Evolutionary conservation across 2,329 filamentous ascomycete genomes (phyloP), one percentile per base, ranked within the genome.

Genomic region (Atkinsonella texensis): DNA sequence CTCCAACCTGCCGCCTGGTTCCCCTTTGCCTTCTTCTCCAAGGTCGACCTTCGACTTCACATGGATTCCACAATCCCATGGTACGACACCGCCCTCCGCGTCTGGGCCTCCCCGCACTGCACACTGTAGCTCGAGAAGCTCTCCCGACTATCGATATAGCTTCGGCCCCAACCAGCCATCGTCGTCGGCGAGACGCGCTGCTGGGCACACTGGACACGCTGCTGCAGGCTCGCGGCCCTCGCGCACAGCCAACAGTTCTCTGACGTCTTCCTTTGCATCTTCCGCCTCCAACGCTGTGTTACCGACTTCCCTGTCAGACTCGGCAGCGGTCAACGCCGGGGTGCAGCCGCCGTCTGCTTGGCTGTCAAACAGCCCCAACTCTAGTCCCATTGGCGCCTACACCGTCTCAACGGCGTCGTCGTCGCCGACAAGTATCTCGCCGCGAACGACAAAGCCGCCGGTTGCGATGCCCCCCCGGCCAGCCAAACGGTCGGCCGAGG

Each of bases 401-500:
- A 41, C 18, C 15, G 35, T 49, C 48, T 41, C 51, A 47, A 49
- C 52, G 53, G 32, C 52, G 44, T 46, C 54, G 35, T 51, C 49
- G 31, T 55, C 55, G 43, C 43, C 54, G 33, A 44, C 55, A 28
- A 51, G 44, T 41, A 17, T 48, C 50, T 54, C 52, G 48, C 54
- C 52, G 40, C 49, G 46, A 50, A 38, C 50, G 48, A 46, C 39
- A 23, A 54, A 49, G 52, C 50, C 46, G 28, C 43, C 43, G 35
- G 52, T 46, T 32, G 50, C 51, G 23, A 59, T 59, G 57, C 49
- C 54, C 15, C 46, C 46, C 38, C 52, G 57, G 41, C 52, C 56
- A 35, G 43, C 52, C 33, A 58, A 76, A 63, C 70, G 74, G 57
- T 65, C 70, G 50, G 64, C 64, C 58, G 59, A 61, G 55, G 66